Evolutionary conservation across 371 early-diverging fungal species (phyloP).

Genomic region (Caulochytrium protostelioides): DNA sequence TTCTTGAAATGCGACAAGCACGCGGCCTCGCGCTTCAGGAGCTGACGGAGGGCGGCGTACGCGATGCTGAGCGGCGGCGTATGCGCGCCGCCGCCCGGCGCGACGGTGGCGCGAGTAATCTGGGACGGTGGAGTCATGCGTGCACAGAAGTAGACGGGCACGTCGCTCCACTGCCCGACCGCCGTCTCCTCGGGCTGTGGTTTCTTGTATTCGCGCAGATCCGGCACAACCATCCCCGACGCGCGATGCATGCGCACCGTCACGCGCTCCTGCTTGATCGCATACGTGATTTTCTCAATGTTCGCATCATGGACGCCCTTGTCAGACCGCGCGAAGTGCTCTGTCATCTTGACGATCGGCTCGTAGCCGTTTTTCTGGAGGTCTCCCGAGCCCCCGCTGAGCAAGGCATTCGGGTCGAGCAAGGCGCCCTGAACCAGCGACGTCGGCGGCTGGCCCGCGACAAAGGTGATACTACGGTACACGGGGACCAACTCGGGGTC

Average conservation of each 20-base stretch:
- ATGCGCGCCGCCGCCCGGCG: not conserved
- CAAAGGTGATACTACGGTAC: conserved; percentile 24
- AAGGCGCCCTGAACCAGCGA: not conserved
- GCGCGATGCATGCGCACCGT: conserved; percentile 10
- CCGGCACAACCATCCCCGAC: conserved; percentile 18
- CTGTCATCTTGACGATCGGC: conserved; percentile 25
- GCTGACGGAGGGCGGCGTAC: too few relatives aligned
- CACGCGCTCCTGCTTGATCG: conserved; percentile 21
- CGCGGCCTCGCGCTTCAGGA: too few relatives aligned
- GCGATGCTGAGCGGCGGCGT: not conserved
- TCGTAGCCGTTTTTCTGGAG: conserved; percentile 2
- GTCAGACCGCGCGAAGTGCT: conserved; percentile 19
- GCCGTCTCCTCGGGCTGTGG: conserved; percentile 26
- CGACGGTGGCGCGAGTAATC: not conserved
- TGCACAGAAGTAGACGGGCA: conserved; percentile 16
- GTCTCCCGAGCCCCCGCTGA: not conserved
- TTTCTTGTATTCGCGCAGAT: conserved; percentile 23
- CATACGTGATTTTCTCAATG: conserved; percentile 20
- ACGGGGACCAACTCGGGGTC: too few relatives aligned
- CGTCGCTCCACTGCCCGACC: conserved; percentile 11
- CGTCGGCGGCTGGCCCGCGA: conserved; percentile 4
- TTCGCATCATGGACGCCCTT: conserved; percentile 14
- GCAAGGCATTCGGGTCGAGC: not conserved
- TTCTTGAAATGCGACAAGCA: too few relatives aligned
- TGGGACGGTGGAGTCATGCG: not conserved